Evolutionary conservation across 176 grass and related monocot species (phyloP).

Genomic region (Coix lacrymajobi): DNA sequence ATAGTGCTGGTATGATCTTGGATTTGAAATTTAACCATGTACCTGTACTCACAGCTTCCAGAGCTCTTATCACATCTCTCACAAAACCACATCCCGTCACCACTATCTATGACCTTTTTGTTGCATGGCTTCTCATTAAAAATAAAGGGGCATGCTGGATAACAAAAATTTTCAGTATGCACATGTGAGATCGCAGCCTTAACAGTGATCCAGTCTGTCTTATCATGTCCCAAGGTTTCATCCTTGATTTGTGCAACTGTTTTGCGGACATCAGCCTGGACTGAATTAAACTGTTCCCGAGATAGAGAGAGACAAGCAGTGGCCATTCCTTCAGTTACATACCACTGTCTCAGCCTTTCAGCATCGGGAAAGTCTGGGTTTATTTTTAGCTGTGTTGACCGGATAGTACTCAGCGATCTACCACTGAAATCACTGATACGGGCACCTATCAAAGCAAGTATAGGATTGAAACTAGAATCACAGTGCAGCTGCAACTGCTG

Average conservation of each 20-base stretch:
- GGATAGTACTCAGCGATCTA: slow-evolving; percentile 48
- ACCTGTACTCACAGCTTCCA: slow-evolving; percentile 58
- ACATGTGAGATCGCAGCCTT: slow-evolving; percentile 50
- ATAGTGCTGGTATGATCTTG: slow-evolving; percentile 4
- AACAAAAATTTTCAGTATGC: slow-evolving; percentile 41
- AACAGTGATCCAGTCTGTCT: slow-evolving; percentile 67
- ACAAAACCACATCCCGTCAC: slow-evolving; percentile 64
- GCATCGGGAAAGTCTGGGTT: slow-evolving; percentile 65
- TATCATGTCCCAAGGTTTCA: slow-evolving; percentile 56
- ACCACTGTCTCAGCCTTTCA: slow-evolving; percentile 70
- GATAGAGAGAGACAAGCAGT: slow-evolving; percentile 51
- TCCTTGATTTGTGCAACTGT: slow-evolving; percentile 71
- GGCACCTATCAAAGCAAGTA: slow-evolving; percentile 62
- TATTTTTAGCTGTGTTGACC: slow-evolving; percentile 49
- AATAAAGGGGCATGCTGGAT: slow-evolving; percentile 63
- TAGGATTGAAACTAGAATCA: slow-evolving; percentile 63
- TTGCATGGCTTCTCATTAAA: slow-evolving; percentile 49
- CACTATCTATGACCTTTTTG: slow-evolving; percentile 72
- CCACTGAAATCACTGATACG: slow-evolving; percentile 60
- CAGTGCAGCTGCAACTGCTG: slow-evolving; percentile 54
- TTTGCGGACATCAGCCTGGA: slow-evolving; percentile 49
- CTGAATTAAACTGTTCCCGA: slow-evolving; percentile 33
- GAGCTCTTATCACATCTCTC: slow-evolving; percentile 54
- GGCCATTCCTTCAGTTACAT: slow-evolving; percentile 63
- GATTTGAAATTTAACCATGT: background rate